Conservation (phyloP, 306 rosid genomes). For the Begonia loranthoides region DNA sequence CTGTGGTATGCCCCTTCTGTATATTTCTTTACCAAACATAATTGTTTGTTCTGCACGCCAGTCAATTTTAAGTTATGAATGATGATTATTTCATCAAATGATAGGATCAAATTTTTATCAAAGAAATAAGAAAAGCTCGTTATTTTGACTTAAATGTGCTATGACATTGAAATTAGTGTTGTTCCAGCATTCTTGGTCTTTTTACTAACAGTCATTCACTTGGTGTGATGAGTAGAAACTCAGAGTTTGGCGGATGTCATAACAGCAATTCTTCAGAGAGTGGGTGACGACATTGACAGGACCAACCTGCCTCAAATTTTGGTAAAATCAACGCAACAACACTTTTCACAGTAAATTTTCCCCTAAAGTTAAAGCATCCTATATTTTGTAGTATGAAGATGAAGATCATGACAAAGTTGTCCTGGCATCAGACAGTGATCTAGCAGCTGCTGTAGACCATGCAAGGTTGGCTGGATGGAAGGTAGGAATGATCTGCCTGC, state of each 20-base stretch:
- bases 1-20: conserved; percentile 40
- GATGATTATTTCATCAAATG: too few species aligned
- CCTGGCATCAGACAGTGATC: conserved; percentile 82
- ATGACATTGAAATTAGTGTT: too few species aligned
- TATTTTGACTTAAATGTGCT: neutral
- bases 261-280: conserved; percentile 66
- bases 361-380: neutral
- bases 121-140: neutral
- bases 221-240: conserved; percentile 36
- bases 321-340: conserved; percentile 28
- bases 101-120: too few species aligned
- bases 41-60: too few species aligned
- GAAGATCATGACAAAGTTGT: conserved; percentile 83
- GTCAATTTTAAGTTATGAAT: too few species aligned
- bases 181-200: neutral
- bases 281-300: conserved; percentile 63
- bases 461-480: conserved; percentile 78
- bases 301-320: conserved; percentile 60
- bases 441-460: conserved; percentile 79
- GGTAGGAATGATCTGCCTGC: conserved; percentile 27
- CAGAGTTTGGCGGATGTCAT: conserved; percentile 68
- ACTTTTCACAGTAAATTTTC: neutral
- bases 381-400: conserved; percentile 69
- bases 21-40: neutral
- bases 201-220: conserved; percentile 12